phyloP scores from a whole-genome alignment of 192 early-diverging fungal species.

The Coemansia sp. region DNA sequence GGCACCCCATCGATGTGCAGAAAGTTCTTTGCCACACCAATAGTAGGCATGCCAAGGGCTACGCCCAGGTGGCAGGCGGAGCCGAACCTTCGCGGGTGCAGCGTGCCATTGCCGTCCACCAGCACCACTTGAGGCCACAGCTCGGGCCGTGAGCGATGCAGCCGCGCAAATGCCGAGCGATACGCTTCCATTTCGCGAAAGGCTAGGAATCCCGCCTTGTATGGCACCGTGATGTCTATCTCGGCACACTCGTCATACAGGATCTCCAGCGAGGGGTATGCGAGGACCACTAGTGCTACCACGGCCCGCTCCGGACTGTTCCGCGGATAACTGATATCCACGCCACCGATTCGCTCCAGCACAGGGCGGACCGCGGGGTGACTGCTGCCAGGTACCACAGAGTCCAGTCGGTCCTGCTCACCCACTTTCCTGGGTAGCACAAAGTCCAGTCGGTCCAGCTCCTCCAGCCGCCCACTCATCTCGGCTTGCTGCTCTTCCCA shows the following conservation, averaged over 20 bases:
- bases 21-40: constrained; percentile 91
- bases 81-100: constrained; percentile 87
- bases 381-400: not conserved
- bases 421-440: not conserved
- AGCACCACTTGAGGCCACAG: constrained; percentile 73
- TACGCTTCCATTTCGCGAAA: constrained; percentile 79
- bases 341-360: constrained; percentile 64
- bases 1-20: constrained; percentile 61
- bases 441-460: constrained; percentile 11
- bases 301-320: constrained; percentile 54
- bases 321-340: constrained; percentile 69
- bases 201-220: constrained; percentile 87
- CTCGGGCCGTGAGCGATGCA: constrained; percentile 52
- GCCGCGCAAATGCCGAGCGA: constrained; percentile 49
- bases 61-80: constrained; percentile 83
- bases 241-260: constrained; percentile 60
- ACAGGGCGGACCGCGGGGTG: constrained; percentile 7
- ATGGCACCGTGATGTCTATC: constrained; percentile 68
- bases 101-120: constrained; percentile 82
- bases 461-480: constrained; percentile 12
- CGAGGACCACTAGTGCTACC: constrained; percentile 69
- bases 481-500: constrained; percentile 22
- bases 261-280: constrained; percentile 61
- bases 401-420: constrained; percentile 10
- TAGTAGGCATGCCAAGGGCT: constrained; percentile 64